Conservation (phyloP, 2,329 filamentous ascomycete species). For the Ceratocystis alfenasii region DNA sequence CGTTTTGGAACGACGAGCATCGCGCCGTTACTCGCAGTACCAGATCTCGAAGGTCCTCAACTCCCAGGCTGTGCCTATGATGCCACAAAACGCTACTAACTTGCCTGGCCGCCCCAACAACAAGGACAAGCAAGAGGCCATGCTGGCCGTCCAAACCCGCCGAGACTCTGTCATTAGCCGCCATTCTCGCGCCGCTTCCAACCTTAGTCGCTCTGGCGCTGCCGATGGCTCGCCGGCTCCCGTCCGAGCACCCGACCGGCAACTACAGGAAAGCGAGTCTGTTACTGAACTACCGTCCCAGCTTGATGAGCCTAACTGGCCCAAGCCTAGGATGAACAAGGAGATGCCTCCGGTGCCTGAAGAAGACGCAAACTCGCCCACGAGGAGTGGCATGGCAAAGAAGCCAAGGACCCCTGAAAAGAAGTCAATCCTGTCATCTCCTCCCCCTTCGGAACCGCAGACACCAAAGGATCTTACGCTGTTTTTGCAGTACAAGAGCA, state of each 20-base stretch:
- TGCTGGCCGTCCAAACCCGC: slow-evolving; percentile 53
- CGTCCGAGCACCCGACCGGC: slow-evolving; percentile 5
- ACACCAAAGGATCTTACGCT: slow-evolving; percentile 78
- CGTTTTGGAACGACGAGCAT: slow-evolving; percentile 83
- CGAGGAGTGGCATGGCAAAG: slow-evolving; percentile 20
- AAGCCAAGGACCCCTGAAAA: slow-evolving; percentile 22
- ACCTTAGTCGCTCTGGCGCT: slow-evolving; percentile 31
- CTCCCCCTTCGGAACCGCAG: slow-evolving; percentile 48
- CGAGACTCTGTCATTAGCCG: slow-evolving; percentile 33
- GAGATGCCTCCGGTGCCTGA: slow-evolving; percentile 18
- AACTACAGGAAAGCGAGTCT: slow-evolving; percentile 20
- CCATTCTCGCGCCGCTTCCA: slow-evolving; percentile 39
- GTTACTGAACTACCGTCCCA: slow-evolving; percentile 4
- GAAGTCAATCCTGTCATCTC: slow-evolving; percentile 29
- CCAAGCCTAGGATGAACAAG: slow-evolving; percentile 9
- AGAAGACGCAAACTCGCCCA: neutral
- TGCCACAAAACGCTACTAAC: slow-evolving; percentile 71
- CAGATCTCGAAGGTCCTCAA: slow-evolving; percentile 93
- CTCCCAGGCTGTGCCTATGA: slow-evolving; percentile 65
- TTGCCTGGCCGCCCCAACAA: slow-evolving; percentile 59
- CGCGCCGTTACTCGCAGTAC: slow-evolving; percentile 86
- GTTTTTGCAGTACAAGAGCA: slow-evolving; percentile 91
- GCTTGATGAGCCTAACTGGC: slow-evolving; percentile 4
- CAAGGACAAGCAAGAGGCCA: slow-evolving; percentile 64
- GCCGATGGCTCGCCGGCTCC: slow-evolving; percentile 15